phyloP scores from a whole-genome alignment of 257 asterid genomes.

The Ilex aquifolium region DNA sequence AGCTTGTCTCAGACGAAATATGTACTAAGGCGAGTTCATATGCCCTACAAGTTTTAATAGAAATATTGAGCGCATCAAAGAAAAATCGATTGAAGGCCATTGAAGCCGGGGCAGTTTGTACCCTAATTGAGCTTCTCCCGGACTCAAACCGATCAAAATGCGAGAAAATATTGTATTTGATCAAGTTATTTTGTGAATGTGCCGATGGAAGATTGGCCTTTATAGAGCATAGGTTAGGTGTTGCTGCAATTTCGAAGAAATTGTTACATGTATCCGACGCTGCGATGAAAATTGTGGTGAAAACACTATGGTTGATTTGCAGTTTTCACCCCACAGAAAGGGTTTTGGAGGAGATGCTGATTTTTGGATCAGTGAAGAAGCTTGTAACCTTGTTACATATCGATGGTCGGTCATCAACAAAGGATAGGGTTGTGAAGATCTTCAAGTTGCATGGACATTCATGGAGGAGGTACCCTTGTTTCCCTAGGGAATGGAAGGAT shows the following conservation, averaged over 20 bases:
- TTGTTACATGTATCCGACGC: conserved; percentile 44
- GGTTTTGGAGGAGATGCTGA: conserved; percentile 76
- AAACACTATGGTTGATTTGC: conserved; percentile 59
- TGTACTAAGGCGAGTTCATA: conserved; percentile 47
- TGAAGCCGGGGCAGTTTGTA: conserved; percentile 69
- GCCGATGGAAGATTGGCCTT: conserved; percentile 81
- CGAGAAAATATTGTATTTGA: conserved; percentile 53
- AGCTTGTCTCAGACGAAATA: conserved; percentile 62
- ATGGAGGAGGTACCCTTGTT: conserved; percentile 82
- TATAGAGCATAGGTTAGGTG: conserved; percentile 65
- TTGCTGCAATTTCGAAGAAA: conserved; percentile 64
- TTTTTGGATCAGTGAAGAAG: conserved; percentile 59
- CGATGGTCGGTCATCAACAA: conserved; percentile 32
- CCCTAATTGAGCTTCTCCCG: conserved; percentile 67
- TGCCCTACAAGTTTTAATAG: conserved; percentile 49
- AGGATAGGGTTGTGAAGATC: conserved; percentile 49
- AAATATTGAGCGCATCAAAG: conserved; percentile 49
- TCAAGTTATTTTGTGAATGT: conserved; percentile 62
- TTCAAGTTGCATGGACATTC: conserved; percentile 57
- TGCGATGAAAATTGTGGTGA: conserved; percentile 55
- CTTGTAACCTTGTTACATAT: conserved; percentile 58
- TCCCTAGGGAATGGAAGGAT: conserved; percentile 47
- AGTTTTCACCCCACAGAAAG: conserved; percentile 53
- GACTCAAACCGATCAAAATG: conserved; percentile 53
- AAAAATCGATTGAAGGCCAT: conserved; percentile 57